Percentiles rank a stretch among this genome's conserved stretches.
Evolutionary conservation across 352 stramenopile genomes (phyloP).

Genomic region (Pythium sukuiense): DNA sequence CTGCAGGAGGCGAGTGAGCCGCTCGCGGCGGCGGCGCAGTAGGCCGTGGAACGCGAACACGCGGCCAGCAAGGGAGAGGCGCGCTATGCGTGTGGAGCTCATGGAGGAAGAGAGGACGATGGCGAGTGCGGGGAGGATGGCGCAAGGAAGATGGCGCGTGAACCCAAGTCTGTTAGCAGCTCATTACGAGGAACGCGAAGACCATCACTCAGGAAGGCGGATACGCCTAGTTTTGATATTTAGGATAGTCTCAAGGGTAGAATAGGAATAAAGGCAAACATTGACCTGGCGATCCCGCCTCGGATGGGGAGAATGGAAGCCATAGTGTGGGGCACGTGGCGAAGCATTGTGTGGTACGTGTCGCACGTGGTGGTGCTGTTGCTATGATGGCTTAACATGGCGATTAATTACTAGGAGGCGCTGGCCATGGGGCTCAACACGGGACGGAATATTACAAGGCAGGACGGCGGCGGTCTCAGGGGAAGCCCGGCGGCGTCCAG

Average conservation of each 20-base stretch:
- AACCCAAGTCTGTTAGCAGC: background rate
- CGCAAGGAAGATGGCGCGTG: background rate
- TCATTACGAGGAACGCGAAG: background rate
- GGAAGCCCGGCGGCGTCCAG: background rate
- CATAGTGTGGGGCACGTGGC: no score
- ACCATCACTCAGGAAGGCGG: background rate
- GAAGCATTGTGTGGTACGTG: no score
- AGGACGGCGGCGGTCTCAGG: background rate
- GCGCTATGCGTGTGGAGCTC: background rate
- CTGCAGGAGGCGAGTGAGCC: conserved; percentile 10
- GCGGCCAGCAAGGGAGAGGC: conserved; percentile 9
- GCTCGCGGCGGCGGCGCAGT: background rate
- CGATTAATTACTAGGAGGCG: no score
- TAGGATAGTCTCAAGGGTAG: background rate
- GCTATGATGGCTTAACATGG: no score
- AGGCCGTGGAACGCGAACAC: conserved; percentile 29
- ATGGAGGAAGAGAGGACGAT: background rate
- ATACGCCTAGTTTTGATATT: background rate
- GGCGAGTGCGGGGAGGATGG: background rate
- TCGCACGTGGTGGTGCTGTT: no score
- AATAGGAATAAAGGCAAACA: background rate
- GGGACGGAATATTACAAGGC: background rate
- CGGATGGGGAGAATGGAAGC: no score
- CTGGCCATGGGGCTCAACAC: background rate
- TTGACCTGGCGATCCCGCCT: background rate